Evolutionary conservation across 148 eudicot species (phyloP).

Genomic region (Rhododendron griersonianum): DNA sequence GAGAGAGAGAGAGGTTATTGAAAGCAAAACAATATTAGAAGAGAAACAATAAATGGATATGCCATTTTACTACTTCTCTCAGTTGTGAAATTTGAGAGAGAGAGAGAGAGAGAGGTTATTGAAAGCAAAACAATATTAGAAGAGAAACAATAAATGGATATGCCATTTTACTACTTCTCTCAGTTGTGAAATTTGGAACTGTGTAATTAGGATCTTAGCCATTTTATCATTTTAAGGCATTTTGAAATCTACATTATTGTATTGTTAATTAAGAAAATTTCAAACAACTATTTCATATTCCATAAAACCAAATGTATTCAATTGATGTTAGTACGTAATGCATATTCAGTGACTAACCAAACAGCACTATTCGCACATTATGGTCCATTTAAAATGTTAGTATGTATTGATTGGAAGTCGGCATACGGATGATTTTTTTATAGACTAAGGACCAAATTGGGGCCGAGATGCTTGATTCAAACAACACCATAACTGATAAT

Average conservation of each 20-base stretch:
- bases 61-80: background rate
- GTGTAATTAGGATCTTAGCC: background rate
- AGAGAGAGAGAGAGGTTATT: background rate
- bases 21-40: background rate
- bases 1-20: background rate
- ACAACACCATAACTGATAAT: slow-evolving; percentile 19
- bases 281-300: background rate
- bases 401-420: background rate
- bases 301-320: background rate
- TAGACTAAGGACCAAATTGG: slow-evolving; percentile 30
- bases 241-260: background rate
- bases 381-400: background rate
- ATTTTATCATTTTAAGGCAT: background rate
- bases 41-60: background rate
- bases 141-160: background rate
- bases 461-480: slow-evolving; percentile 28
- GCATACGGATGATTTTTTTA: background rate
- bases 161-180: background rate
- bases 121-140: background rate
- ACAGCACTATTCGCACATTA: background rate
- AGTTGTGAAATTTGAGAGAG: background rate
- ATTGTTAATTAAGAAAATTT: background rate
- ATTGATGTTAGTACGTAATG: background rate
- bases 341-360: background rate
- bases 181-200: background rate